Base-by-base conservation (phyloP, 108 stramenopile genomes). In the Conticribra guillardii region DNA sequence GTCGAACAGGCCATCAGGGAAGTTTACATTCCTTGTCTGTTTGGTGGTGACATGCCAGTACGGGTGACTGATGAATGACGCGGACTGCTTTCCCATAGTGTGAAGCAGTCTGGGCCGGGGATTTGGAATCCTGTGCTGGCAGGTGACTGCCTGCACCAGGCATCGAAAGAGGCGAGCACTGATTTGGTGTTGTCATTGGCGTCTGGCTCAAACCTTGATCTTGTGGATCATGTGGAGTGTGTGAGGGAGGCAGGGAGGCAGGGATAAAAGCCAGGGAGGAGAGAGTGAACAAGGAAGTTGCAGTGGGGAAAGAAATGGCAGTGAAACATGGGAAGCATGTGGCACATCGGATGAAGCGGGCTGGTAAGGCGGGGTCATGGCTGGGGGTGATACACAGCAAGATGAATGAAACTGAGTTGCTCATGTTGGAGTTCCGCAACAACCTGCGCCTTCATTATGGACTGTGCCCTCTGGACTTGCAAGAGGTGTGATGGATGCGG, bases 401-500 rank as follows among this genome's bases (percentile, higher is more conserved):
- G 15, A 26, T 62, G 18, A 63, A 63, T 30, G 67, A 56, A 3
- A 65, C 74, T 3, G 67, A 67, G 9, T 24, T 75, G 15, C 58
- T 60, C 24, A 18, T 5, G 3, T 48, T 50, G 52, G 75, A 76
- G 51, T 76, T 61, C 17, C 29, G 67, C 17, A 68, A 76, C 46
- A 32, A 23, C 47, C 21, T 62, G 15, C 52, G 60, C 31, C 59
- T 76, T 9, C 67, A 60, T 18, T 54, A 47, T 8, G 68, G 68
- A 1, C 2, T 76, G 29, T 27, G 30, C 17, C 32, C 26, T 15
- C 58, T 34, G 30, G 58, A n/a, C 32, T 9, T 59, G 30, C 33
- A 28, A 33, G 2, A 2, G 4, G 4, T 73, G 72, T 34, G 54
- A 73, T 61, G 72, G 72, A 21, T 73, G 72, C 41, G 54, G 68